Evolutionary conservation across 495 filamentous ascomycete species (phyloP).

Genomic region (Penicillium waksmanii): DNA sequence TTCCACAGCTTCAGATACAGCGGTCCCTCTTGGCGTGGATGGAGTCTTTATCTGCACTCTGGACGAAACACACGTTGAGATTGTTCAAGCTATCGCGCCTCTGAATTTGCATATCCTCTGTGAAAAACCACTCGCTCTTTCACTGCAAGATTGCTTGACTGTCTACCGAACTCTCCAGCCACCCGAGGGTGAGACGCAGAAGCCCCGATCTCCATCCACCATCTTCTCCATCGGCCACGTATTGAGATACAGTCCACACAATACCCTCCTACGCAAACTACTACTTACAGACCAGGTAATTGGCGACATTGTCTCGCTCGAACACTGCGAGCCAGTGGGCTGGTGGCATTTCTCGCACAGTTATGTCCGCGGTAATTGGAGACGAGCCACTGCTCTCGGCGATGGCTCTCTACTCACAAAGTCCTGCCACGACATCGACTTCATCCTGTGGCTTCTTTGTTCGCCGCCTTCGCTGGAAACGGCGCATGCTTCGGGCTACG

Average conservation of each 20-base stretch:
- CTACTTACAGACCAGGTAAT: constrained; percentile 69
- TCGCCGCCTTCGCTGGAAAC: constrained; percentile 33
- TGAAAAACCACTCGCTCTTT: constrained; percentile 91
- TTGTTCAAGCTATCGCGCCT: constrained; percentile 69
- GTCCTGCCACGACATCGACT: constrained; percentile 92
- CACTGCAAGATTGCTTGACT: constrained; percentile 70
- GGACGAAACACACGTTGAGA: constrained; percentile 83
- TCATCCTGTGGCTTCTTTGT: constrained; percentile 78
- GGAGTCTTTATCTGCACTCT: constrained; percentile 86
- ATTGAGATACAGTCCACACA: constrained; percentile 87
- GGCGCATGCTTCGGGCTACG: constrained; percentile 25
- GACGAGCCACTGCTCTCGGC: constrained; percentile 63
- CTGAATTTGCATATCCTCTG: constrained; percentile 83
- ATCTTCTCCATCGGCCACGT: constrained; percentile 83
- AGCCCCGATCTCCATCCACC: constrained; percentile 10
- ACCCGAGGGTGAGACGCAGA: constrained; percentile 11
- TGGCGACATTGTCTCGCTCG: constrained; percentile 84
- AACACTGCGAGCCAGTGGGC: constrained; percentile 92
- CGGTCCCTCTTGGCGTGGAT: constrained; percentile 55
- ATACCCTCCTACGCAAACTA: constrained; percentile 78
- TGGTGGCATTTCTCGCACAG: constrained; percentile 96
- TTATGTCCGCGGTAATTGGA: constrained; percentile 95
- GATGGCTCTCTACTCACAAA: constrained; percentile 79
- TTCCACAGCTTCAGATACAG: background rate
- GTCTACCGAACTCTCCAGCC: constrained; percentile 64